Base-by-base conservation (phyloP, 2,329 filamentous ascomycete species). In the Aschersonia sp. region DNA sequence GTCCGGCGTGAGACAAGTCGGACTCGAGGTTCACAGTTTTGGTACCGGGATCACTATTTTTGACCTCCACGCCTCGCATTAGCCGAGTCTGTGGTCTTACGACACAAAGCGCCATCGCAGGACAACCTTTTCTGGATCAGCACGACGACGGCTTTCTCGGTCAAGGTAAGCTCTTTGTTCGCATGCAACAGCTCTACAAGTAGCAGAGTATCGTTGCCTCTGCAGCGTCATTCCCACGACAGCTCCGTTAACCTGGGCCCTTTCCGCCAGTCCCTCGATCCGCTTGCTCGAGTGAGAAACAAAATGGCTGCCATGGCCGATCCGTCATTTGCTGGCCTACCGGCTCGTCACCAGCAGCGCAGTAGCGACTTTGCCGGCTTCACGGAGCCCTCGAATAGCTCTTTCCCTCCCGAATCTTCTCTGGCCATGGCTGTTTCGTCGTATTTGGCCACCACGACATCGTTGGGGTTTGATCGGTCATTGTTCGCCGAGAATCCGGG, bases 401-500 rank as follows among this genome's bases (percentile, higher is more conserved):
- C 55, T 43, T 67, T 69, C 50, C 75, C 74, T 58, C 66, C 71
- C 45, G 69, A 74, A 42, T 63, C 69, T 10, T 61, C 65, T 9
- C 68, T 68, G 31, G 51, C 55, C 54, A 52, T 38, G 7, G 32
- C 61, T 40, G 63, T 67, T 55, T 68, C 64, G 54, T 64, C 65
- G 30, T 59, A 66, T 10, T 62, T 66, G 5, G 51, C 56, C 20
- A 51, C 56, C 30, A 47, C 50, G 10, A 44, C 65, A 12, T 62
- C 65, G 30, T 66, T 74, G 50, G 63, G 62, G 35, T 76, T 72
- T 58, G 70, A 74, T 48, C 62, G 66, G 30, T 57, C 65, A 32
- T 56, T 76, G 47, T 79, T 74, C 60, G 54, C 70, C 31, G 74
- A 75, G 51, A 62, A 52, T 51, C 61, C 50, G 53, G 65, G 54